Percentiles rank a stretch among this genome's conserved stretches.
phyloP scores from a whole-genome alignment of 331 rosid species.

The Telfairia occidentalis region DNA sequence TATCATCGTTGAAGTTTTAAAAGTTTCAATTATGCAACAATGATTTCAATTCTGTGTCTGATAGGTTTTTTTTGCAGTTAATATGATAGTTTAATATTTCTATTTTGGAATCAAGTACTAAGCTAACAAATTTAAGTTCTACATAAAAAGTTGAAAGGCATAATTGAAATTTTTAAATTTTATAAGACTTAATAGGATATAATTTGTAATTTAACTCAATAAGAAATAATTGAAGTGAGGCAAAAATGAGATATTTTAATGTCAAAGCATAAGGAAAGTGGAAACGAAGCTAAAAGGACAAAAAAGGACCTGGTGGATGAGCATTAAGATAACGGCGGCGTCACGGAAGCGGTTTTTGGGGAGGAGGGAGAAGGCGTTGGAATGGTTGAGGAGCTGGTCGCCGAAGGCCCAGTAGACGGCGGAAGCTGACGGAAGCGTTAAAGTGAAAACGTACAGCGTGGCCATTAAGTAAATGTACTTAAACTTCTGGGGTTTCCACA shows the following conservation, averaged over 20 bases:
- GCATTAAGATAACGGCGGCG: slow-evolving; percentile 20
- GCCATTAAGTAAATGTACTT: slow-evolving; percentile 12
- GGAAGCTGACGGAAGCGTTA: slow-evolving; percentile 14
- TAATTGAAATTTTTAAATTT: no score
- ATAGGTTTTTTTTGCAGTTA: no score
- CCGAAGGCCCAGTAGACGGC: slow-evolving; percentile 19
- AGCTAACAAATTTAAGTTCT: no score
- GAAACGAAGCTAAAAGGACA: no score
- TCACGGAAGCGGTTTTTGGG: slow-evolving; percentile 16
- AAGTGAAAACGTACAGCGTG: slow-evolving; percentile 17
- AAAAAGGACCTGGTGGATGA: slow-evolving; percentile 12
- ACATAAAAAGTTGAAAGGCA: no score
- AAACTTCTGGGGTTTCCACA: slow-evolving; percentile 19
- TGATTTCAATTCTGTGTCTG: no score
- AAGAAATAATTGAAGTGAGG: not conserved
- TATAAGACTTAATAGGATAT: no score
- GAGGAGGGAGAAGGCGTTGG: slow-evolving; percentile 18
- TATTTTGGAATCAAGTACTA: no score
- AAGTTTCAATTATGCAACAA: no score
- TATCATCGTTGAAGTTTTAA: no score
- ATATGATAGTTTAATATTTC: no score
- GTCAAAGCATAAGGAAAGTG: not conserved
- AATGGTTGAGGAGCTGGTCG: slow-evolving; percentile 15
- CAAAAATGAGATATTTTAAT: not conserved
- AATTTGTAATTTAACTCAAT: no score